phyloP scores from a whole-genome alignment of 257 asterid genomes.

The Cruciata laevipes region DNA sequence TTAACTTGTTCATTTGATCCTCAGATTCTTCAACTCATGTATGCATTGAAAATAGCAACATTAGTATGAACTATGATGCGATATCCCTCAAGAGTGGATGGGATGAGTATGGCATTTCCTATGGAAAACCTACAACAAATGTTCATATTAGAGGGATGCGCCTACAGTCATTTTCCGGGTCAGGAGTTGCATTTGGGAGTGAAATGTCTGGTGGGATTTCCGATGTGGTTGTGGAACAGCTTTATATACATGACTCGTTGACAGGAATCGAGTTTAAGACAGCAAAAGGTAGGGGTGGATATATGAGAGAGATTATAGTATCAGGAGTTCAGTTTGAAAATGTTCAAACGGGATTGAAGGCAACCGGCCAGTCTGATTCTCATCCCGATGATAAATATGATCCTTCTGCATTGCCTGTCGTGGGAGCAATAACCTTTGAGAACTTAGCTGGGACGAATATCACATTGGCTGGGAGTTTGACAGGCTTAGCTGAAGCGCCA shows the following conservation, averaged over 20 bases:
- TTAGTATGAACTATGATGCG: constrained; percentile 74
- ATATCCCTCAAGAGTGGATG: constrained; percentile 87
- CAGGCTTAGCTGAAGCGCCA: constrained; percentile 67
- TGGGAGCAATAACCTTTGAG: constrained; percentile 45
- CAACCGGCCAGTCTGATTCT: constrained; percentile 55
- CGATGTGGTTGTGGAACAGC: constrained; percentile 43
- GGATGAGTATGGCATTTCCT: constrained; percentile 93
- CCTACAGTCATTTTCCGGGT: constrained; percentile 53
- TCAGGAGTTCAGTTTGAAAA: constrained; percentile 48
- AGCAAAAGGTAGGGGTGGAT: constrained; percentile 78
- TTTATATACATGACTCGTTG: constrained; percentile 42
- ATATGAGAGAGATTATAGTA: constrained; percentile 42
- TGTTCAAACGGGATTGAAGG: constrained; percentile 50
- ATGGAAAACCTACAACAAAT: constrained; percentile 45
- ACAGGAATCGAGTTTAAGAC: constrained; percentile 67
- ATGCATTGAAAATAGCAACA: constrained; percentile 86
- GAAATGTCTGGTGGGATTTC: constrained; percentile 99
- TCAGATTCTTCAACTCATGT: constrained; percentile 84
- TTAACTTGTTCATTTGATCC: not conserved
- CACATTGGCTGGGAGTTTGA: constrained; percentile 55
- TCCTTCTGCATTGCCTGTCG: constrained; percentile 58
- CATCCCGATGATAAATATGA: constrained; percentile 87
- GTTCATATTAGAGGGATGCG: constrained; percentile 52
- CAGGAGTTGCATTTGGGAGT: constrained; percentile 80
- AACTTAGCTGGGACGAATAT: constrained; percentile 60